Evolutionary conservation across 805 yeast genomes (phyloP).

Genomic region (Lachancea kluyveri): DNA sequence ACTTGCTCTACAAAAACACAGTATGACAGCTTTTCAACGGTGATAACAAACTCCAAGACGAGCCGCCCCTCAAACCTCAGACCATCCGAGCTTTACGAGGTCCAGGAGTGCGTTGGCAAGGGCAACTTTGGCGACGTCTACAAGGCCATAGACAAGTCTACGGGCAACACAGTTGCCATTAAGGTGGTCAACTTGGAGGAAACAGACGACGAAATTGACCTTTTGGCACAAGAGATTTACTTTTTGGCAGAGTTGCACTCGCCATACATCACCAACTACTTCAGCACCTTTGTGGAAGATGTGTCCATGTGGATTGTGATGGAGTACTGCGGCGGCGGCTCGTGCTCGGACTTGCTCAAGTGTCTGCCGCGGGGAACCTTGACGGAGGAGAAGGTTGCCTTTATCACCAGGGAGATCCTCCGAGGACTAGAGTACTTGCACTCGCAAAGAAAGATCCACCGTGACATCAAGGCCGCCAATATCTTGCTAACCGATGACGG

Average conservation of each 20-base stretch:
- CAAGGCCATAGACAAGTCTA: slow-evolving; percentile 41
- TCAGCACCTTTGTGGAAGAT: slow-evolving; percentile 57
- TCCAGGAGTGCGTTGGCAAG: slow-evolving; percentile 61
- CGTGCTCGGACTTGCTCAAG: slow-evolving; percentile 70
- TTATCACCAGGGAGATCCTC: slow-evolving; percentile 56
- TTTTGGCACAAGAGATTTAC: slow-evolving; percentile 69
- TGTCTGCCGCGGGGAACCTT: slow-evolving; percentile 39
- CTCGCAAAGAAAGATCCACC: slow-evolving; percentile 66
- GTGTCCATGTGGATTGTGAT: slow-evolving; percentile 80
- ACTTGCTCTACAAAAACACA: background rate
- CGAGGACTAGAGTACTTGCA: slow-evolving; percentile 76
- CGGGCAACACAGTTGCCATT: slow-evolving; percentile 61
- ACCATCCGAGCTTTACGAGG: slow-evolving; percentile 29
- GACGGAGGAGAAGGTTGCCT: slow-evolving; percentile 54
- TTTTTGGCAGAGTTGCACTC: slow-evolving; percentile 62
- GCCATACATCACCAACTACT: slow-evolving; percentile 61
- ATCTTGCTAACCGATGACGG: slow-evolving; percentile 68
- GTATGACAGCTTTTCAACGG: too few relatives aligned
- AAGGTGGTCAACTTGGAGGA: slow-evolving; percentile 80
- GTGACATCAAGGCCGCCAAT: slow-evolving; percentile 90
- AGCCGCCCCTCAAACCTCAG: background rate
- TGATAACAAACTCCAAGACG: too few relatives aligned
- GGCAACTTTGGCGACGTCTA: slow-evolving; percentile 89
- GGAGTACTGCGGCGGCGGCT: slow-evolving; percentile 96
- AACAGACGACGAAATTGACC: slow-evolving; percentile 66